These are phyloP conservation scores for Malus asiatica DNA, from an alignment of 306 rosid species.

Conservation along the genomic window DNA sequence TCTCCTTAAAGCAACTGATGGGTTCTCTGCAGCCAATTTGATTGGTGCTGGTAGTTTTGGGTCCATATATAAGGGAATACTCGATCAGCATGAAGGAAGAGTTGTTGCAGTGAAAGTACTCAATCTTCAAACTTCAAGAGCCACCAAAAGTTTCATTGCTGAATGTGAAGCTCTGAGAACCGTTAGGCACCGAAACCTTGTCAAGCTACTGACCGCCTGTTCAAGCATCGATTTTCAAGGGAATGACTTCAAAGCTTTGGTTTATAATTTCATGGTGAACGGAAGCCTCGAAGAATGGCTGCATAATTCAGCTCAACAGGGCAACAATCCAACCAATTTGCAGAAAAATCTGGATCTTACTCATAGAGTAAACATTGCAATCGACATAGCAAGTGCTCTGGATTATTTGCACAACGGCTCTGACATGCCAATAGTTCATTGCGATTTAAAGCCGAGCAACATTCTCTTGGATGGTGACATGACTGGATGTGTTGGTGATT, in stretches of 20 bases:
- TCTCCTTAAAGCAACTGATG: slow-evolving; percentile 20
- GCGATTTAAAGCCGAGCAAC: background rate
- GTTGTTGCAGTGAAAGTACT: slow-evolving; percentile 22
- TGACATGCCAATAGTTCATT: background rate
- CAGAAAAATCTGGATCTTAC: background rate
- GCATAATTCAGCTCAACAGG: background rate
- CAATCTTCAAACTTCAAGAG: slow-evolving; percentile 5
- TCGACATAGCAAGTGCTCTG: background rate
- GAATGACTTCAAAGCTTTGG: background rate
- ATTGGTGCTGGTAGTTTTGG: slow-evolving; percentile 26
- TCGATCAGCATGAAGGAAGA: background rate
- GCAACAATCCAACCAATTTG: background rate
- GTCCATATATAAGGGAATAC: slow-evolving; percentile 2
- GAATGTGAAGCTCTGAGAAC: slow-evolving; percentile 19
- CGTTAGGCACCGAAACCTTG: slow-evolving; percentile 17
- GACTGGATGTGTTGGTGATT: background rate
- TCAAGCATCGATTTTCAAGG: slow-evolving; percentile 7
- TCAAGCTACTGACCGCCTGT: slow-evolving; percentile 6
- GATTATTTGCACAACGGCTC: background rate
- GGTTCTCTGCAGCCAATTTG: slow-evolving; percentile 15
- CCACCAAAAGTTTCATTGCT: slow-evolving; percentile 3
- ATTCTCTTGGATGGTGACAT: background rate
- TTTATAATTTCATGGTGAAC: background rate
- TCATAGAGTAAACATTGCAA: background rate
- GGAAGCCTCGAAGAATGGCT: background rate